Conservation (phyloP, 1,284 basidiomycete species). For the Cystobasidiaceae sp. region DNA sequence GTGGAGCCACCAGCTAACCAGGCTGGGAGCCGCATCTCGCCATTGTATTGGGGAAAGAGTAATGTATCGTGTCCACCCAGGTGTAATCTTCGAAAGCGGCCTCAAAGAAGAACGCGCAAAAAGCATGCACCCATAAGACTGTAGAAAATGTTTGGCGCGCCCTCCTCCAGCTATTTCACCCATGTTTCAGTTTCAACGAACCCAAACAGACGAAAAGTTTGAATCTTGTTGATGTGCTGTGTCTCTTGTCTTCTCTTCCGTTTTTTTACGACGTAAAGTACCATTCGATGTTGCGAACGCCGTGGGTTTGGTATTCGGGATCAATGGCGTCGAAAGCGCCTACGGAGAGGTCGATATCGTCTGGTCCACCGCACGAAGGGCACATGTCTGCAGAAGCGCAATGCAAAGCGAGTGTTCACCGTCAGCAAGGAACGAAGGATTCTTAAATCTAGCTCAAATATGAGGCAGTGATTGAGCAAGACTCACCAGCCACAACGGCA, state of each 20-base stretch:
- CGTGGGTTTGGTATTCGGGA: slow-evolving; percentile 18
- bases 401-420: background rate
- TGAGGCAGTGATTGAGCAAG: background rate
- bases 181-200: too few relatives aligned
- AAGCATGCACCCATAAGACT: too few relatives aligned
- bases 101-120: too few relatives aligned
- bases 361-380: slow-evolving; percentile 10
- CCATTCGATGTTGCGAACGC: slow-evolving; percentile 29
- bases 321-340: slow-evolving; percentile 26
- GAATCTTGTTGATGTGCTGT: too few relatives aligned
- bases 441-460: background rate
- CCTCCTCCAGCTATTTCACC: too few relatives aligned
- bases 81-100: too few relatives aligned
- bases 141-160: too few relatives aligned
- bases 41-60: too few relatives aligned
- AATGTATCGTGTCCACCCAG: too few relatives aligned
- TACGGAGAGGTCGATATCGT: slow-evolving; percentile 27
- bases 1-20: too few relatives aligned
- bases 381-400: slow-evolving; percentile 1
- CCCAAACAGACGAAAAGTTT: too few relatives aligned
- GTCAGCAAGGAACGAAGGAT: background rate
- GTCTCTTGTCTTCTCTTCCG: background rate
- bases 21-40: too few relatives aligned
- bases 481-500: slow-evolving; percentile 19
- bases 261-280: slow-evolving; percentile 19